Evolutionary conservation across 495 filamentous ascomycete species (phyloP).

Genomic region (Sabuloglossum arenarium): DNA sequence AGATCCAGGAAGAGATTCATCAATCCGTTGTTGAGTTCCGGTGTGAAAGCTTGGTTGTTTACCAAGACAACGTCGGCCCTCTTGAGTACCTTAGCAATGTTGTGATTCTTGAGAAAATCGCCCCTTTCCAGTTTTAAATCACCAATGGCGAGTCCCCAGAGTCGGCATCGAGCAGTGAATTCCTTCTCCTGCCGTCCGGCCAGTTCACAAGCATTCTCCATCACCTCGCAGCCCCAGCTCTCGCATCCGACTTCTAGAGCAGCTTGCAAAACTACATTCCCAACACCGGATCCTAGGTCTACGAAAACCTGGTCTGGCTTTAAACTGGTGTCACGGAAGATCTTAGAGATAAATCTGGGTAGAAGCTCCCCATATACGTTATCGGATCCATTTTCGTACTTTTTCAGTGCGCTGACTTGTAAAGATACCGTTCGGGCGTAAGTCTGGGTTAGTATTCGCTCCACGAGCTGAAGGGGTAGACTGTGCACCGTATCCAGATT

Average conservation of each 20-base stretch:
- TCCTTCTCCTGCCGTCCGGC: conserved; percentile 74
- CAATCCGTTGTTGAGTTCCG: conserved; percentile 65
- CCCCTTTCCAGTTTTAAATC: conserved; percentile 61
- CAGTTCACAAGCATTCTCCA: conserved; percentile 67
- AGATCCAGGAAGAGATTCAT: conserved; percentile 85
- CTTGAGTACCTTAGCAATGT: conserved; percentile 49
- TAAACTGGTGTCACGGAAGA: conserved; percentile 58
- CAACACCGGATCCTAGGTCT: conserved; percentile 85
- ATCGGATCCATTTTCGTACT: conserved; percentile 71
- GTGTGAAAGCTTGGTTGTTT: conserved; percentile 90
- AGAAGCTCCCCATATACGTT: conserved; percentile 90
- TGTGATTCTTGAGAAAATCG: conserved; percentile 59
- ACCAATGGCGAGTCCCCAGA: conserved; percentile 75
- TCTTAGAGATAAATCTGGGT: conserved; percentile 57
- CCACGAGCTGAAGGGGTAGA: conserved; percentile 46
- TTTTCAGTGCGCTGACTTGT: conserved; percentile 54
- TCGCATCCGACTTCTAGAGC: conserved; percentile 86
- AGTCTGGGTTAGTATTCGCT: conserved; percentile 67
- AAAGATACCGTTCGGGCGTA: conserved; percentile 88
- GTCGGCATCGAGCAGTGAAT: conserved; percentile 59
- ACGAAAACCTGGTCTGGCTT: conserved; percentile 71
- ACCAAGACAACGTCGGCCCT: conserved; percentile 83
- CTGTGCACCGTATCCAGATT: conserved; percentile 42
- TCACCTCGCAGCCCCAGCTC: conserved; percentile 92
- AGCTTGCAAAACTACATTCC: conserved; percentile 86